Conservation (phyloP, 2,329 filamentous ascomycete genomes). For the Fusarium sambucinum region DNA sequence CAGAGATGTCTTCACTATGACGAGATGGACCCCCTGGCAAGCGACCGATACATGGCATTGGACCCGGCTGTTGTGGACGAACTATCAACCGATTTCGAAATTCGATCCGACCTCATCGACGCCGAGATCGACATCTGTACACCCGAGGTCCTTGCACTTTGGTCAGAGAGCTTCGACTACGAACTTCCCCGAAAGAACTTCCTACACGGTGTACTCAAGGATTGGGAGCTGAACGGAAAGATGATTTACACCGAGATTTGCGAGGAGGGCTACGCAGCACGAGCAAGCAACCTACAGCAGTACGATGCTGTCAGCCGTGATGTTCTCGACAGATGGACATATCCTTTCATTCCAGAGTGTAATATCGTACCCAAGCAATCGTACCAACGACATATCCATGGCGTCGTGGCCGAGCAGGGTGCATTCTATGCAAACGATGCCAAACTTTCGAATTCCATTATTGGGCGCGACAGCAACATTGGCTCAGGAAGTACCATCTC, state of each 20-base stretch:
- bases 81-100: conserved; percentile 78
- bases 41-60: conserved; percentile 74
- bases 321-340: conserved; percentile 87
- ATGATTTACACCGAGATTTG: conserved; percentile 94
- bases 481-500: conserved; percentile 77
- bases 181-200: conserved; percentile 90
- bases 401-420: conserved; percentile 81
- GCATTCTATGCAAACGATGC: conserved; percentile 81
- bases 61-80: conserved; percentile 83
- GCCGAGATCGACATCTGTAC: conserved; percentile 98
- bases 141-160: conserved; percentile 91
- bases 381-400: conserved; percentile 77
- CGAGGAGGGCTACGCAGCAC: conserved; percentile 84
- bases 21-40: conserved; percentile 80
- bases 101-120: conserved; percentile 90
- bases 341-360: conserved; percentile 88
- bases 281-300: conserved; percentile 86
- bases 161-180: conserved; percentile 98
- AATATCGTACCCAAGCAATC: conserved; percentile 83
- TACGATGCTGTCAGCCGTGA: conserved; percentile 92
- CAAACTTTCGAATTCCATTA: conserved; percentile 75
- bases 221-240: conserved; percentile 96
- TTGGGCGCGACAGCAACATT: conserved; percentile 82
- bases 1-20: conserved; percentile 93
- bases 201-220: conserved; percentile 91